Conservation (phyloP, 208 protist species). For the Trypanosoma congolense region DNA sequence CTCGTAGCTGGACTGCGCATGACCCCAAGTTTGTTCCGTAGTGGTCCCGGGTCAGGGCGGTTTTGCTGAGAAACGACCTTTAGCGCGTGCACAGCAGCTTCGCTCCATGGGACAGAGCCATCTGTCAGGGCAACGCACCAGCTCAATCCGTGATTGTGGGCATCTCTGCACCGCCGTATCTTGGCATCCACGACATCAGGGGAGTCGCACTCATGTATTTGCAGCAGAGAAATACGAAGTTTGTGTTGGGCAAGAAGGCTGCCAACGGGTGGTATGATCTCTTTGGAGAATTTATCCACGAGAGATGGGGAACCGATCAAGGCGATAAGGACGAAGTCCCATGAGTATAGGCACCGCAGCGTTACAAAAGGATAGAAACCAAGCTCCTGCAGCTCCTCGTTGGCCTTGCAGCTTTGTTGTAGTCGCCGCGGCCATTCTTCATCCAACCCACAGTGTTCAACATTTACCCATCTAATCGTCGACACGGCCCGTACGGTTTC, state of each 20-base stretch:
- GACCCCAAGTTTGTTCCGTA: conserved; percentile 49
- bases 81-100: conserved; percentile 32
- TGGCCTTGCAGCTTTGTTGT: conserved; percentile 45
- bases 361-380: conserved; percentile 45
- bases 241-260: conserved; percentile 52
- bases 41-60: conserved; percentile 27
- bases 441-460: conserved; percentile 49
- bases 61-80: conserved; percentile 30
- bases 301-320: conserved; percentile 37
- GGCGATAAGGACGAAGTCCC: conserved; percentile 70
- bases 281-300: conserved; percentile 41
- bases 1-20: conserved; percentile 36
- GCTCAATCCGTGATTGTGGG: conserved; percentile 41
- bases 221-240: conserved; percentile 64
- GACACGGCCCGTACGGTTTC: conserved; percentile 34
- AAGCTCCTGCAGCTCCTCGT: conserved; percentile 36
- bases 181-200: conserved; percentile 49
- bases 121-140: conserved; percentile 70
- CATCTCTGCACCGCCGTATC: conserved; percentile 56
- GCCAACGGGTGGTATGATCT: conserved; percentile 50
- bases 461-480: conserved; percentile 28
- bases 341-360: conserved; percentile 30
- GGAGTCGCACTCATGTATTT: conserved; percentile 40
- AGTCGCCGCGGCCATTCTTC: conserved; percentile 68
- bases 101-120: conserved; percentile 19